Percentiles rank a stretch among this genome's conserved stretches.
These are phyloP conservation scores for Lactarius tabidus DNA, from an alignment of 768 basidiomycete species.

Conservation along the genomic window DNA sequence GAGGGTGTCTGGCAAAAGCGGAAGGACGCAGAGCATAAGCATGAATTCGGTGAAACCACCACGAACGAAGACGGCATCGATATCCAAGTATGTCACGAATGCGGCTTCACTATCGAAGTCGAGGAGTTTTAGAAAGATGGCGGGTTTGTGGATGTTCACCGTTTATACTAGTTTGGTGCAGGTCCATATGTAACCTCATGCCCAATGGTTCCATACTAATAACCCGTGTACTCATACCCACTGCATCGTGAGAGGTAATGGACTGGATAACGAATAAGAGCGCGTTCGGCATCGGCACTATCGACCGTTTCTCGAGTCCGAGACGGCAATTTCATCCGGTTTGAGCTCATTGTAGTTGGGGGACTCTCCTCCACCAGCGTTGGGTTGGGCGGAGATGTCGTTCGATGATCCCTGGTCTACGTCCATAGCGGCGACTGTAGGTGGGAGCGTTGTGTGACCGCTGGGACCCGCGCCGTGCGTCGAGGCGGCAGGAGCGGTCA, in stretches of 20 bases:
- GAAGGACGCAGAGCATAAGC: conserved; percentile 84
- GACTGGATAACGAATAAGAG: background rate
- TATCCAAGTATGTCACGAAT: conserved; percentile 78
- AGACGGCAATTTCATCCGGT: conserved; percentile 22
- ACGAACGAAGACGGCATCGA: conserved; percentile 50
- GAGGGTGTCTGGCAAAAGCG: conserved; percentile 88
- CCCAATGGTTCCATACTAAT: conserved; percentile 5
- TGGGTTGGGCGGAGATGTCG: conserved; percentile 6
- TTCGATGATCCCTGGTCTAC: conserved; percentile 17
- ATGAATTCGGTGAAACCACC: conserved; percentile 67
- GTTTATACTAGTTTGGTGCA: background rate
- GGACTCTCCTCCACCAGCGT: conserved; percentile 8
- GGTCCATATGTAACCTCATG: background rate
- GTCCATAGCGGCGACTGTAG: conserved; percentile 22
- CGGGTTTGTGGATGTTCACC: background rate
- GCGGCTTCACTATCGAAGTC: conserved; percentile 88
- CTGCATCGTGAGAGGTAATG: background rate
- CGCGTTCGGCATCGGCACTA: conserved; percentile 4
- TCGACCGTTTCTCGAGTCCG: conserved; percentile 25
- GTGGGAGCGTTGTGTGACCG: conserved; percentile 24
- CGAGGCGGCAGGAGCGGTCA: conserved; percentile 54
- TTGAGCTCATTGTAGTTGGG: conserved; percentile 15
- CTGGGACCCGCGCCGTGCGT: conserved; percentile 77
- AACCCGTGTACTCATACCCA: conserved; percentile 5
- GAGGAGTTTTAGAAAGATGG: conserved; percentile 58